Conservation (phyloP, 345 rosid genomes). For the Excoecaria cochinchinensis region DNA sequence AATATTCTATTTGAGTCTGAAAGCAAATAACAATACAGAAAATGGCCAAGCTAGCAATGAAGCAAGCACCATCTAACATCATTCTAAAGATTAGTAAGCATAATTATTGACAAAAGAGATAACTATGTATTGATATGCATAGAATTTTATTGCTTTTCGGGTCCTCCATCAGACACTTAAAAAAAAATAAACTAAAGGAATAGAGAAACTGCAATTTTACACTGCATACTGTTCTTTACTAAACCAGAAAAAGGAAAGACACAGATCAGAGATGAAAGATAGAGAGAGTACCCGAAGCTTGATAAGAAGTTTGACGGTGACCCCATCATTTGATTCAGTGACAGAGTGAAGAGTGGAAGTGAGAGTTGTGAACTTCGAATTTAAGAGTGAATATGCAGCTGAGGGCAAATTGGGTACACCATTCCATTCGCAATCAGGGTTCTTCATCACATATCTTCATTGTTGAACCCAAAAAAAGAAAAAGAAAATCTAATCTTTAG, state of each 20-base stretch:
- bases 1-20: not conserved
- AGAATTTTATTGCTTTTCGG: not conserved
- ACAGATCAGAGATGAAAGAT: not conserved
- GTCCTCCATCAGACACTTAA: not conserved
- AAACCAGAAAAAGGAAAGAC: not conserved
- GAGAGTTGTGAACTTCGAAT: constrained; percentile 70
- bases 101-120: not conserved
- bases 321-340: constrained; percentile 68
- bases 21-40: not conserved
- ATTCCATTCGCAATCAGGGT: constrained; percentile 76
- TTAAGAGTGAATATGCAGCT: constrained; percentile 65
- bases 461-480: not conserved
- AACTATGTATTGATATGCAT: not conserved
- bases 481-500: not conserved
- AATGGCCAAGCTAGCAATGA: not conserved
- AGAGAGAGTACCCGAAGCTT: constrained; percentile 60
- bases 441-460: constrained; percentile 55
- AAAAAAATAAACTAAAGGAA: not conserved
- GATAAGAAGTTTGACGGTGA: constrained; percentile 81
- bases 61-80: not conserved
- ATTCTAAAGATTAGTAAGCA: not conserved
- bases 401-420: constrained; percentile 72
- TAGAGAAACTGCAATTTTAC: not conserved
- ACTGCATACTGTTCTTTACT: not conserved
- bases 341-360: constrained; percentile 73